A percentile compares a stretch with the other conserved stretches of the same genome.
phyloP scores from a whole-genome alignment of 805 yeast genomes.

The Komagataella phaffii region DNA sequence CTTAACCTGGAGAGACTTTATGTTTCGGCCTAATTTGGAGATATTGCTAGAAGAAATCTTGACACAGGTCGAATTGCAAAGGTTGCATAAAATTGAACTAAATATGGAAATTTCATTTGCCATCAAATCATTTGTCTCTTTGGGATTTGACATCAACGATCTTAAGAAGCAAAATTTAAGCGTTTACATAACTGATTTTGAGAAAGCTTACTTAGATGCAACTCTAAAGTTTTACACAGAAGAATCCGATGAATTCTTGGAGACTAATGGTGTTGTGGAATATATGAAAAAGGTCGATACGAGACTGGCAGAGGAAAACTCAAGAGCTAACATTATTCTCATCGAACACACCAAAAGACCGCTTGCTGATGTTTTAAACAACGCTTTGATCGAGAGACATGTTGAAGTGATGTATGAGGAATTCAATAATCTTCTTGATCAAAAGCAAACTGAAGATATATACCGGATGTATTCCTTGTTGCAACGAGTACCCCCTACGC shows the following conservation, averaged over 20 bases:
- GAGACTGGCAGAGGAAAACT: constrained; percentile 73
- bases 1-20: constrained; percentile 73
- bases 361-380: constrained; percentile 63
- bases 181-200: constrained; percentile 73
- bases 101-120: constrained; percentile 55
- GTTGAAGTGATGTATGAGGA: constrained; percentile 65
- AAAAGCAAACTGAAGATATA: constrained; percentile 58
- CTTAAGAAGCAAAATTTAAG: constrained; percentile 72
- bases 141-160: constrained; percentile 88
- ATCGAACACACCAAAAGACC: constrained; percentile 78
- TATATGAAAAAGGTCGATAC: constrained; percentile 80
- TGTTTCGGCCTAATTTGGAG: constrained; percentile 58
- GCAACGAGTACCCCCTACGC: constrained; percentile 64
- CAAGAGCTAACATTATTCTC: constrained; percentile 63
- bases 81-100: constrained; percentile 66
- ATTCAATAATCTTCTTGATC: constrained; percentile 62
- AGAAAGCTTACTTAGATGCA: constrained; percentile 57
- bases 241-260: constrained; percentile 57
- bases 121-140: constrained; percentile 72
- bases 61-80: constrained; percentile 61
- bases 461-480: constrained; percentile 66
- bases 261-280: constrained; percentile 73
- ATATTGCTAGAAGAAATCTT: constrained; percentile 57
- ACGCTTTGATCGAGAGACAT: constrained; percentile 67
- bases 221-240: constrained; percentile 51